Percentiles rank a stretch among this genome's conserved stretches.
These are phyloP conservation scores for Chalciporus chontae DNA, from an alignment of 768 basidiomycete species.

Conservation along the genomic window DNA sequence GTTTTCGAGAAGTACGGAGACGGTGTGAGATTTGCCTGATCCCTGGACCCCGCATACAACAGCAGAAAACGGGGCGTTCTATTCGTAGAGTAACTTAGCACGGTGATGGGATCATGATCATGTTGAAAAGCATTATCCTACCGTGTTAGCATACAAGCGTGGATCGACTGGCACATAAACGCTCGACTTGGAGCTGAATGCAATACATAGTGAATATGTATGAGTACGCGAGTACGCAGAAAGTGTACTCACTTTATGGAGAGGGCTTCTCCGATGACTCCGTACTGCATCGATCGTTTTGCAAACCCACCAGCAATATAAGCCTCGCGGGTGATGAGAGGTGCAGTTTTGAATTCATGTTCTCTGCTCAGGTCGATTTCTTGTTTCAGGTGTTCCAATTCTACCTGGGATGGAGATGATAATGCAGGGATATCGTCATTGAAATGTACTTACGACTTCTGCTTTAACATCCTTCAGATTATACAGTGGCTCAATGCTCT, in stretches of 20 bases:
- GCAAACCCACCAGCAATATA: conserved; percentile 26
- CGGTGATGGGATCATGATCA: neutral
- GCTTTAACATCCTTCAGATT: conserved; percentile 7
- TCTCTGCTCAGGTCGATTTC: conserved; percentile 12
- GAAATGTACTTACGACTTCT: neutral
- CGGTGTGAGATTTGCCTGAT: conserved; percentile 68
- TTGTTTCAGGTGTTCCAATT: conserved; percentile 9
- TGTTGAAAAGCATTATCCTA: conserved; percentile 21
- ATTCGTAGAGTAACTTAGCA: neutral
- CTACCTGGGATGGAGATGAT: neutral
- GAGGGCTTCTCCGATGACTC: conserved; percentile 44
- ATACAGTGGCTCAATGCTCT: neutral
- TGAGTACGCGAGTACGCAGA: conserved; percentile 16
- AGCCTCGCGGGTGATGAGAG: conserved; percentile 46
- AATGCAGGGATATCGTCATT: neutral
- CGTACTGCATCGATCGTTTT: conserved; percentile 47
- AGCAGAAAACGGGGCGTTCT: conserved; percentile 71
- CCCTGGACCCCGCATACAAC: conserved; percentile 72
- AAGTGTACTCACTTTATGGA: conserved; percentile 37
- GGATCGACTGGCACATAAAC: conserved; percentile 38
- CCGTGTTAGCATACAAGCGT: conserved; percentile 63
- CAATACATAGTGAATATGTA: neutral
- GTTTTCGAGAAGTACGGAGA: conserved; percentile 61
- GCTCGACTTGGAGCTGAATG: conserved; percentile 27
- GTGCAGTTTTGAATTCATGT: conserved; percentile 40